Conservation (phyloP, 1,284 basidiomycete genomes). For the Apiotrichum gracile region DNA sequence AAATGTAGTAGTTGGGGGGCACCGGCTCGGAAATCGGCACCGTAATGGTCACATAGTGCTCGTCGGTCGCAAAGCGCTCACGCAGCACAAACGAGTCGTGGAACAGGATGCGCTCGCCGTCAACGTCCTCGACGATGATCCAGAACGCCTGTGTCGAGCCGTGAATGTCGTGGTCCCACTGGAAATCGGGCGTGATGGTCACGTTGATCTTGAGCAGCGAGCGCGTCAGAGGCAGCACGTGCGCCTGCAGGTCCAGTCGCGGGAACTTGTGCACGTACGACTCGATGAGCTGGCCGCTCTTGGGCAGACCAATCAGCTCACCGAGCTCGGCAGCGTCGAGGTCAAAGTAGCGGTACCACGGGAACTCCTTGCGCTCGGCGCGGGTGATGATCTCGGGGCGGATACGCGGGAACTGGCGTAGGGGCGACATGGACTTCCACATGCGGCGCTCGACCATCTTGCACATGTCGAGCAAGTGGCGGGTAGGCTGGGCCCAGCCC, state of each 20-base stretch:
- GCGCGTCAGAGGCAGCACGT: constrained; percentile 88
- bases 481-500: constrained; percentile 93
- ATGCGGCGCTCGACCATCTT: constrained; percentile 94
- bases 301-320: constrained; percentile 88
- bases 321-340: constrained; percentile 82
- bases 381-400: constrained; percentile 74
- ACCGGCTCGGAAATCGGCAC: constrained; percentile 95
- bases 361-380: constrained; percentile 97
- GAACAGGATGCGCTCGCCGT: constrained; percentile 91
- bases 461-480: constrained; percentile 85
- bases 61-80: constrained; percentile 84
- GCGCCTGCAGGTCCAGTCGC: constrained; percentile 84
- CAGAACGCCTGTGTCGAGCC: constrained; percentile 82
- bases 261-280: constrained; percentile 96
- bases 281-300: constrained; percentile 85
- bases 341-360: constrained; percentile 95
- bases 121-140: constrained; percentile 93
- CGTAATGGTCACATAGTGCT: constrained; percentile 89
- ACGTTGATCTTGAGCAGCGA: constrained; percentile 81
- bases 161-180: constrained; percentile 94
- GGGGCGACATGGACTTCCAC: constrained; percentile 97
- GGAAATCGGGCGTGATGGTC: constrained; percentile 90
- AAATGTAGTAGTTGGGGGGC: constrained; percentile 97
- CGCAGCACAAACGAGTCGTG: constrained; percentile 88
- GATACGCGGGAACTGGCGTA: constrained; percentile 78